A percentile compares a stretch with the other conserved stretches of the same genome.
Evolutionary conservation across 2,329 filamentous ascomycete species (phyloP).

Genomic region (Ascochyta lentis): DNA sequence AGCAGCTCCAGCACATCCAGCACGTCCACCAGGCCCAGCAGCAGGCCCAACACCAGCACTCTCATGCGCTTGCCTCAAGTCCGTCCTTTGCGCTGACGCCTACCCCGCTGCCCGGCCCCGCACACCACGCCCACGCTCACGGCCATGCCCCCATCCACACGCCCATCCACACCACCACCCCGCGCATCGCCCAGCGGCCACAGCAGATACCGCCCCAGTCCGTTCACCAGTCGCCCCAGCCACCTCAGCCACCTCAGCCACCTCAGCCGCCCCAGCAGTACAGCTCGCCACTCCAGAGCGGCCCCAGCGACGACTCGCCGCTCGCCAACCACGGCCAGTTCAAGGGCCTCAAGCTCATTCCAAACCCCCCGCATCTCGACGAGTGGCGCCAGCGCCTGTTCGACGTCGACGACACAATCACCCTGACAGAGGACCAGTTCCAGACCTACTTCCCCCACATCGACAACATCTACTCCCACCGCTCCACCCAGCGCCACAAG

Average conservation of each 20-base stretch:
- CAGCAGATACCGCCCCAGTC: slow-evolving; percentile 26
- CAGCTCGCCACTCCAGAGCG: slow-evolving; percentile 6
- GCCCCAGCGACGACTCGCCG: slow-evolving; percentile 38
- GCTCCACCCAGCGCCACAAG: slow-evolving; percentile 81
- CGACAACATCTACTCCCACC: slow-evolving; percentile 85
- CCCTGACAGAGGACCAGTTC: slow-evolving; percentile 78
- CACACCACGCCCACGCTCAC: slow-evolving; percentile 14
- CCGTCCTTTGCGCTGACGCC: slow-evolving; percentile 34
- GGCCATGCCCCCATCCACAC: slow-evolving; percentile 15
- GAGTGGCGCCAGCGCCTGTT: slow-evolving; percentile 77
- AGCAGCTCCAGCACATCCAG: slow-evolving; percentile 22
- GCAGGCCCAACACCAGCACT: neutral
- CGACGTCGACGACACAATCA: slow-evolving; percentile 75
- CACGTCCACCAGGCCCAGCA: neutral
- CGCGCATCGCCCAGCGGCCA: slow-evolving; percentile 19
- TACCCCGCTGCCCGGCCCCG: slow-evolving; percentile 20
- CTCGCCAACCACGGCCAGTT: slow-evolving; percentile 61
- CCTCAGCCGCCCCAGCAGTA: slow-evolving; percentile 15
- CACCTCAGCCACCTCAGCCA: no score
- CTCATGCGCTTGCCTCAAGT: slow-evolving; percentile 27
- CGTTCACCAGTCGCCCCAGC: slow-evolving; percentile 11
- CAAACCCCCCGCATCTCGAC: slow-evolving; percentile 71
- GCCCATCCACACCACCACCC: slow-evolving; percentile 21
- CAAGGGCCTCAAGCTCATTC: slow-evolving; percentile 62
- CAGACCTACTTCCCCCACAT: slow-evolving; percentile 83